phyloP scores from a whole-genome alignment of 768 basidiomycete genomes.

The Podaxis sp. region DNA sequence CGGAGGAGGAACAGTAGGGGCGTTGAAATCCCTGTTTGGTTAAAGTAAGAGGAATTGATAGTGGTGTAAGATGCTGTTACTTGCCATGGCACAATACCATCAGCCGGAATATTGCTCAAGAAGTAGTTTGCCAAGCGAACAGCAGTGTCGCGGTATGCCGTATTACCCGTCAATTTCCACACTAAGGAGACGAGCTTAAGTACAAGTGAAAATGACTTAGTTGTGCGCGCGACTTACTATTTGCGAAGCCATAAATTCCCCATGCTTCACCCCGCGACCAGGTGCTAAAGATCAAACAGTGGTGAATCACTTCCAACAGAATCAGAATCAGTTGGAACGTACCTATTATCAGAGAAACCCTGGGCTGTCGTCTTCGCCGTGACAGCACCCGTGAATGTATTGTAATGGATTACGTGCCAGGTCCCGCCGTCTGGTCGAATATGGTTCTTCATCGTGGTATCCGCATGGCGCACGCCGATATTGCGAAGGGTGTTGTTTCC shows the following conservation, averaged over 20 bases:
- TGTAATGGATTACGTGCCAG: constrained; percentile 68
- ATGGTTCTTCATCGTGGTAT: constrained; percentile 68
- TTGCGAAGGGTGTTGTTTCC: constrained; percentile 56
- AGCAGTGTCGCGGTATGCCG: constrained; percentile 58
- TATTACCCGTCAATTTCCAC: constrained; percentile 52
- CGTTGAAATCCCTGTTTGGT: constrained; percentile 66
- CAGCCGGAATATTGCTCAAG: constrained; percentile 53
- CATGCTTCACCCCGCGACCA: constrained; percentile 77
- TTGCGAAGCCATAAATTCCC: constrained; percentile 70
- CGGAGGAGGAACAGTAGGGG: constrained; percentile 51
- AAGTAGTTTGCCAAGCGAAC: constrained; percentile 60
- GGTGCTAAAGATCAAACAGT: constrained; percentile 40
- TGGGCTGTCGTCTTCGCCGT: constrained; percentile 57
- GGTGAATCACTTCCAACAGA: neutral
- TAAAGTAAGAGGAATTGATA: constrained; percentile 5
- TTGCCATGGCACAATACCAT: constrained; percentile 70
- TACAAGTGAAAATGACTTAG: neutral
- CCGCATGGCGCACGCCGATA: constrained; percentile 64
- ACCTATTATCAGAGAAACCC: constrained; percentile 51
- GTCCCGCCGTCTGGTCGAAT: constrained; percentile 64
- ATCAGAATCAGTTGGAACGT: neutral
- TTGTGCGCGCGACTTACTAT: constrained; percentile 44
- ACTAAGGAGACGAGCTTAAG: constrained; percentile 36
- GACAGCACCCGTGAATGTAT: constrained; percentile 61
- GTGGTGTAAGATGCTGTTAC: constrained; percentile 13